Evolutionary conservation across 106 monocot genomes (phyloP).

Genomic region (Platanthera zijinensis): DNA sequence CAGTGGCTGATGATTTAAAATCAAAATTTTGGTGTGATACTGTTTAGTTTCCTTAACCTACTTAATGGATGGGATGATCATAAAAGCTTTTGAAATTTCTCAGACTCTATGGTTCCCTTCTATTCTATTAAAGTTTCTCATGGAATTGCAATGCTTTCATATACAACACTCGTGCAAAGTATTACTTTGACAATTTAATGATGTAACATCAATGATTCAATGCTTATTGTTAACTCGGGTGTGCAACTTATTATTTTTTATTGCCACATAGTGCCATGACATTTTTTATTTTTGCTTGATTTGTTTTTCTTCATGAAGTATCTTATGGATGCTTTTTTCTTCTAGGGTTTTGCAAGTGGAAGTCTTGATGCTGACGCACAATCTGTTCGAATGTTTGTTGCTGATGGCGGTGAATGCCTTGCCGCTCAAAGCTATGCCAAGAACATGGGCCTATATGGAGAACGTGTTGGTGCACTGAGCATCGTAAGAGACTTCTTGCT

Average conservation of each 20-base stretch:
- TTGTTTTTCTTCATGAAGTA: neutral
- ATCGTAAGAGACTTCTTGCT: slow-evolving; percentile 48
- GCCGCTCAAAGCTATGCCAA: slow-evolving; percentile 95
- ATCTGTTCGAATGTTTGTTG: slow-evolving; percentile 86
- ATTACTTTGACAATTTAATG: neutral
- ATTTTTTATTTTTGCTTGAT: neutral
- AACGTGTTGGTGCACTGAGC: slow-evolving; percentile 95
- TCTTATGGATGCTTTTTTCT: neutral
- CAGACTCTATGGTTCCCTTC: neutral
- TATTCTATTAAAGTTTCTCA: neutral
- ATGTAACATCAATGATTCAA: neutral
- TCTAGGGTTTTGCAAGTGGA: slow-evolving; percentile 98
- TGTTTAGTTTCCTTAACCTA: neutral
- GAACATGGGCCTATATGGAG: slow-evolving; percentile 96
- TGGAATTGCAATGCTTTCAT: neutral
- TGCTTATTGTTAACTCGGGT: neutral
- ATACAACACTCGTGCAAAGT: neutral
- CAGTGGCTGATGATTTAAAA: neutral
- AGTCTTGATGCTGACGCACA: slow-evolving; percentile 87
- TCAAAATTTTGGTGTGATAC: neutral
- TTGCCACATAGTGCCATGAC: neutral
- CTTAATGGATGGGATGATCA: neutral
- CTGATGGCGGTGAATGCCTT: slow-evolving; percentile 94
- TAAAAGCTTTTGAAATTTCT: slow-evolving; percentile 1
- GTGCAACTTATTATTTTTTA: neutral